Evolutionary conservation across 2,329 filamentous ascomycete genomes (phyloP).

Genomic region (Polychaeton citri): DNA sequence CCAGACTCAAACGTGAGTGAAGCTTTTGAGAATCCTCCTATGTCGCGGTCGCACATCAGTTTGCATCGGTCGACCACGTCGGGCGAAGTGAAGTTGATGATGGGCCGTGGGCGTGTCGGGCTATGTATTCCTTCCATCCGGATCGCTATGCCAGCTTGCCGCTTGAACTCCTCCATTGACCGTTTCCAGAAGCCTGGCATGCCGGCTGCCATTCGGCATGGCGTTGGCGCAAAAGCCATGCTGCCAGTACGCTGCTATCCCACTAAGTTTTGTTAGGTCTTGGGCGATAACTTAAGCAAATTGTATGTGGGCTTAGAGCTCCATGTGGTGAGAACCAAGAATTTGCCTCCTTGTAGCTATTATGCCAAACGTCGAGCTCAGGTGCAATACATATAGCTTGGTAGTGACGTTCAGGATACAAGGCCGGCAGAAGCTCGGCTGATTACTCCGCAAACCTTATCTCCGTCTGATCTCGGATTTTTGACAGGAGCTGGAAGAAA

Average conservation of each 20-base stretch:
- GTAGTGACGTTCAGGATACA: no score
- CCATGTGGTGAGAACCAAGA: no score
- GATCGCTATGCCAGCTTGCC: constrained; percentile 45
- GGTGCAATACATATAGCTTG: no score
- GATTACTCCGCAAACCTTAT: background rate
- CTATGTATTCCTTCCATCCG: constrained; percentile 56
- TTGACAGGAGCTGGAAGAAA: background rate
- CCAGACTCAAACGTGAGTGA: constrained; percentile 47
- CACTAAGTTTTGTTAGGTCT: no score
- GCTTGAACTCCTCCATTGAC: constrained; percentile 45
- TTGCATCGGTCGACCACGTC: constrained; percentile 42
- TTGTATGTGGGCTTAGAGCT: no score
- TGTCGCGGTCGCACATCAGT: constrained; percentile 72
- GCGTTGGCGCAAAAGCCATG: constrained; percentile 4
- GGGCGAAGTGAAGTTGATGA: constrained; percentile 48
- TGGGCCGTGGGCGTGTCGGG: constrained; percentile 48
- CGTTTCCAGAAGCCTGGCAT: constrained; percentile 42
- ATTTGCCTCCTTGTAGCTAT: no score
- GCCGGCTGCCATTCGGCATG: constrained; percentile 9
- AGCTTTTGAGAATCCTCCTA: constrained; percentile 72
- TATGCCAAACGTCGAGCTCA: no score
- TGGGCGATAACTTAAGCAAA: no score
- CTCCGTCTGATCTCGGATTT: background rate
- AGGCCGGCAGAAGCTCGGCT: background rate
- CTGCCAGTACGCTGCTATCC: no score